Base-by-base conservation (phyloP, 2,329 filamentous ascomycete species). In the Botrytis porri region DNA sequence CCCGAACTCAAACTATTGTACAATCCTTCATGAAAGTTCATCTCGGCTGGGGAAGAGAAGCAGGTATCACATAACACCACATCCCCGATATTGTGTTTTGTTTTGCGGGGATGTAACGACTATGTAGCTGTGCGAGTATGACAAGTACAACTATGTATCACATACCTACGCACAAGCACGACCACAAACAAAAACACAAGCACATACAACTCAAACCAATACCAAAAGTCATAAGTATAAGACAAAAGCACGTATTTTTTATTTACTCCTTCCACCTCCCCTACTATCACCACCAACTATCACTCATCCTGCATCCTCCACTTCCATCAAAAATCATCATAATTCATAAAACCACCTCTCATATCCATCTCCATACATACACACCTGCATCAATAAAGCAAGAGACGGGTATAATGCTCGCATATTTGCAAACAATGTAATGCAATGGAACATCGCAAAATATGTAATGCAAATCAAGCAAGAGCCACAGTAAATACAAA, bases 301-400 rank as follows among this genome's bases (percentile, higher is more conserved):
- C 51, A 29, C 51, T 54, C 51, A 57, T 57, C n/a, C 20, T 20
- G 9, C 10, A 60, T 51, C 25, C 22, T 48, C 57, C 12, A 60
- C 25, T 48, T 48, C 57, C 12, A 60, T n/a, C n/a, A 32, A 51
- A 29, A 8, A 48, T 37, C 64, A 41, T 54, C 64, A 67, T 67
- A 54, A 67, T 39, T 67, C 64, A 41, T 67, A 67, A 67, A 51
- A n/a, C n/a, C 64, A 48, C 64, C 48, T 54, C 48, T 57, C 35
- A 57, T 41, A 39, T 39, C n/a, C 9, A 54, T 67, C 45, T 67
- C 64, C 25, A 67, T 41, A 67, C 48, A 66, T 54, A 66, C 64
- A 67, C 37, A 54, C 37, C 25, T 57, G 25, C 35, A 67, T 39
- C 37, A 39, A 62, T n/a, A 39, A 67, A 67, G 51, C 18, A 67